Conservation (phyloP, 1,139 yeast genomes). For the Yamadazyma mexicana region DNA sequence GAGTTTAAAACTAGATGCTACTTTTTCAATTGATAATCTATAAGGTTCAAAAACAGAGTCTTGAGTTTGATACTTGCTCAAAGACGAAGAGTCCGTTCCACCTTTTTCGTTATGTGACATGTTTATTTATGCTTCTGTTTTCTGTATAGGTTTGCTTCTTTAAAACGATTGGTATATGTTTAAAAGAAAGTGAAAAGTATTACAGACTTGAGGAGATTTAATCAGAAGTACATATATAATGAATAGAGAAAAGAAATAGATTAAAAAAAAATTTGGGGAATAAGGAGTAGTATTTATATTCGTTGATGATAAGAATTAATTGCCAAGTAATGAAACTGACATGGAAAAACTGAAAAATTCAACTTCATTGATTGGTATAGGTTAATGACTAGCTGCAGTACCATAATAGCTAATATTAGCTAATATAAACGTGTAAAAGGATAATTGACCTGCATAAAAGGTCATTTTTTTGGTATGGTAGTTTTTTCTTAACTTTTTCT, state of each 20-base stretch:
- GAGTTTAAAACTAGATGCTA: slow-evolving; percentile 38
- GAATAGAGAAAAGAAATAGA: too few relatives aligned
- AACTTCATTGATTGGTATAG: too few relatives aligned
- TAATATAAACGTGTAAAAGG: too few relatives aligned
- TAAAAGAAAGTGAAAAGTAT: too few relatives aligned
- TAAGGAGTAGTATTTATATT: slow-evolving; percentile 1
- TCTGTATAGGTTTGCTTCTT: too few relatives aligned
- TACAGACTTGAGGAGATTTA: not conserved
- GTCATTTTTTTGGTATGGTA: not conserved
- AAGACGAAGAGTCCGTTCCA: slow-evolving; percentile 16
- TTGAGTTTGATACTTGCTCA: slow-evolving; percentile 8
- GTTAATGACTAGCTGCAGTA: too few relatives aligned
- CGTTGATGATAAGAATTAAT: too few relatives aligned
- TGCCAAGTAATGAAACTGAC: not conserved
- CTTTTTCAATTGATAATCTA: slow-evolving; percentile 32
- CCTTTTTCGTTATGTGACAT: slow-evolving; percentile 12
- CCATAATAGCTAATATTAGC: too few relatives aligned
- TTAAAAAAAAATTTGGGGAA: not conserved
- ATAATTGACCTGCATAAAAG: too few relatives aligned
- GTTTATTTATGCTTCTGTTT: too few relatives aligned
- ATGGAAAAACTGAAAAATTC: not conserved
- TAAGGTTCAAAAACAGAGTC: slow-evolving; percentile 24
- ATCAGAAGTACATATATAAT: not conserved
- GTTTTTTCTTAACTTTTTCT: slow-evolving; percentile 1
- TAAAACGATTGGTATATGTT: too few relatives aligned